Evolutionary conservation across 768 basidiomycete genomes (phyloP).

Genomic region (Dentipellis fragilis): DNA sequence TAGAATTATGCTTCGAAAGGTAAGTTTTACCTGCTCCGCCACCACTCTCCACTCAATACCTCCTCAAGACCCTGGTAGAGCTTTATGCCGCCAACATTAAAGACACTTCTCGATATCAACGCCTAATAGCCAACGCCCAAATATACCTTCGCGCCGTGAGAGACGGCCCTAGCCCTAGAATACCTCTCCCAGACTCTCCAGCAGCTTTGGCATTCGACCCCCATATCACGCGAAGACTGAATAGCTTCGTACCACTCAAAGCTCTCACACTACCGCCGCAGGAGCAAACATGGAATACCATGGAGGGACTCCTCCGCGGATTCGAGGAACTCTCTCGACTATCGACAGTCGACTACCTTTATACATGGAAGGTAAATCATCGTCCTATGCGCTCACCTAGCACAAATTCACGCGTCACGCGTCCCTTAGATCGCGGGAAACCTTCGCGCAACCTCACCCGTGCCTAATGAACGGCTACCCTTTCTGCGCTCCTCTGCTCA

Average conservation of each 20-base stretch:
- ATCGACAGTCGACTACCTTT: conserved; percentile 31
- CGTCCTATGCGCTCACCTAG: background rate
- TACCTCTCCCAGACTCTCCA: conserved; percentile 33
- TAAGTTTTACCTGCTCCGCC: background rate
- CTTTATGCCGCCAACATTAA: conserved; percentile 34
- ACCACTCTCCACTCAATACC: background rate
- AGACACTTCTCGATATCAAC: conserved; percentile 26
- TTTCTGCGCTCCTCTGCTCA: conserved; percentile 59
- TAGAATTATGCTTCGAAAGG: conserved; percentile 10
- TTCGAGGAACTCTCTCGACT: conserved; percentile 44
- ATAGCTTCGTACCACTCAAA: conserved; percentile 61
- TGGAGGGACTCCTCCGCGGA: conserved; percentile 42
- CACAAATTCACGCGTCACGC: no score
- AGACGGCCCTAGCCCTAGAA: conserved; percentile 22
- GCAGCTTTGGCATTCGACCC: conserved; percentile 55
- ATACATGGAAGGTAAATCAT: conserved; percentile 52
- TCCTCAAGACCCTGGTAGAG: conserved; percentile 36
- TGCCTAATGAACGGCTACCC: conserved; percentile 31
- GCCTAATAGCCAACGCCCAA: conserved; percentile 30
- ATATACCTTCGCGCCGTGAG: conserved; percentile 32
- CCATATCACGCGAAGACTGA: conserved; percentile 52
- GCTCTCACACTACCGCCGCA: conserved; percentile 40
- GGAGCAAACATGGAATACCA: conserved; percentile 39
- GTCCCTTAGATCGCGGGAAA: conserved; percentile 36
- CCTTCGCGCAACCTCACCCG: conserved; percentile 36